Percentiles rank a stretch among this genome's conserved stretches.
Conservation (phyloP, 352 stramenopile species). For the Phytophthora ramorum region DNA sequence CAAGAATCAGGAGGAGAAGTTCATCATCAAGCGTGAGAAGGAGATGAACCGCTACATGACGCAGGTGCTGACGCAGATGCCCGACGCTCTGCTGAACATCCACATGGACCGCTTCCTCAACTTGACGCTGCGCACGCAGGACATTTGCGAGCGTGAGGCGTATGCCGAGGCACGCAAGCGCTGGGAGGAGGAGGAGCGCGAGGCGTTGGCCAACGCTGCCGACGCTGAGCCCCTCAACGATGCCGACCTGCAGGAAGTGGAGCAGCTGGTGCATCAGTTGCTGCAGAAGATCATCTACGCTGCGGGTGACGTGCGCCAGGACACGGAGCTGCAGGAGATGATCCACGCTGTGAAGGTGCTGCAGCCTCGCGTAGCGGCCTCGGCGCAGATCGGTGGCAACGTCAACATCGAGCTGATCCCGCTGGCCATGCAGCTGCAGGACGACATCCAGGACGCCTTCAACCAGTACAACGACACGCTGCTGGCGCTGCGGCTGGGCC, state of each 20-base stretch:
- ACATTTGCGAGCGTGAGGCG: conserved; percentile 90
- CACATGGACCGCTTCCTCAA: conserved; percentile 93
- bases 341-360: conserved; percentile 91
- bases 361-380: conserved; percentile 81
- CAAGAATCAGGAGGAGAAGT: conserved; percentile 93
- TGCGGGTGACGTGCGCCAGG: conserved; percentile 84
- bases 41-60: conserved; percentile 93
- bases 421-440: conserved; percentile 90
- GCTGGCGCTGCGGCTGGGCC: conserved; percentile 81
- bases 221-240: conserved; percentile 89
- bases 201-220: conserved; percentile 84
- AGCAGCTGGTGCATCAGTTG: conserved; percentile 89
- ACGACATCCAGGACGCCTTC: conserved; percentile 92
- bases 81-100: conserved; percentile 87
- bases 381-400: conserved; percentile 86
- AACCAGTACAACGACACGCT: conserved; percentile 93
- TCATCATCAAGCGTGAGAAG: conserved; percentile 92
- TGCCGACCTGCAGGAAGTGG: conserved; percentile 88
- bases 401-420: conserved; percentile 91
- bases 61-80: conserved; percentile 92
- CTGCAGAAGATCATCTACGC: conserved; percentile 92
- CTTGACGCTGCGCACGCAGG: conserved; percentile 83
- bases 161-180: conserved; percentile 88
- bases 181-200: conserved; percentile 90
- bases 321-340: conserved; percentile 91